phyloP scores from a whole-genome alignment of 768 basidiomycete genomes.

The Lentinula detonsa region DNA sequence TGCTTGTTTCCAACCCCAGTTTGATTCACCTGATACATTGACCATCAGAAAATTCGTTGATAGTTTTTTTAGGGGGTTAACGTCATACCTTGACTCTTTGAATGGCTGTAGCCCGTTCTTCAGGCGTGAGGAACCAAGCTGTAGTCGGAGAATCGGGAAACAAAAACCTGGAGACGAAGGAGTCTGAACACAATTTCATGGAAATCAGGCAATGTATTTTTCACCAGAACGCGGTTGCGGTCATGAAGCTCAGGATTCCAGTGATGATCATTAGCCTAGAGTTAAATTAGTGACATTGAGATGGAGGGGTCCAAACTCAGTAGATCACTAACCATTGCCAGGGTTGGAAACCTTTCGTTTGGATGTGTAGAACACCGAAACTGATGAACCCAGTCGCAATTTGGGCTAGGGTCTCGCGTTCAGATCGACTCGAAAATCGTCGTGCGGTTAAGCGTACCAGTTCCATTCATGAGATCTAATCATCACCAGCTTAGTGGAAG shows the following conservation, averaged over 20 bases:
- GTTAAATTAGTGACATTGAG: neutral
- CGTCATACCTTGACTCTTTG: slow-evolving; percentile 50
- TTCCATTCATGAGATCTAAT: slow-evolving; percentile 76
- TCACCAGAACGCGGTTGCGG: slow-evolving; percentile 57
- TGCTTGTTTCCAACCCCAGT: slow-evolving; percentile 78
- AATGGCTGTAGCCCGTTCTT: slow-evolving; percentile 65
- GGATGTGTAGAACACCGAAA: slow-evolving; percentile 61
- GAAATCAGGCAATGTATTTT: slow-evolving; percentile 11
- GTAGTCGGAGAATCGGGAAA: slow-evolving; percentile 79
- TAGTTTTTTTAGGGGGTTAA: neutral
- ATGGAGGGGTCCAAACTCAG: neutral
- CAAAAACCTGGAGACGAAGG: slow-evolving; percentile 45
- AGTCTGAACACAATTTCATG: neutral
- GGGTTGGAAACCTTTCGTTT: slow-evolving; percentile 49
- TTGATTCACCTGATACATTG: slow-evolving; percentile 53
- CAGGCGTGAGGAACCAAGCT: slow-evolving; percentile 63
- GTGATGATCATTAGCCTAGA: slow-evolving; percentile 72
- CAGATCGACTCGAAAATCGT: neutral
- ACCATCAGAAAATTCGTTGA: neutral
- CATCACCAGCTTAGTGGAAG: neutral
- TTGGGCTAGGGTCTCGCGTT: slow-evolving; percentile 38
- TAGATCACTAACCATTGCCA: slow-evolving; percentile 61
- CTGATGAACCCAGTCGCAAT: slow-evolving; percentile 62
- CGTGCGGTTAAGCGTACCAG: slow-evolving; percentile 29
- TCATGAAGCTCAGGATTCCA: slow-evolving; percentile 58